Evolutionary conservation across 2,329 filamentous ascomycete genomes (phyloP).

Genomic region (Metarhizium humberi): DNA sequence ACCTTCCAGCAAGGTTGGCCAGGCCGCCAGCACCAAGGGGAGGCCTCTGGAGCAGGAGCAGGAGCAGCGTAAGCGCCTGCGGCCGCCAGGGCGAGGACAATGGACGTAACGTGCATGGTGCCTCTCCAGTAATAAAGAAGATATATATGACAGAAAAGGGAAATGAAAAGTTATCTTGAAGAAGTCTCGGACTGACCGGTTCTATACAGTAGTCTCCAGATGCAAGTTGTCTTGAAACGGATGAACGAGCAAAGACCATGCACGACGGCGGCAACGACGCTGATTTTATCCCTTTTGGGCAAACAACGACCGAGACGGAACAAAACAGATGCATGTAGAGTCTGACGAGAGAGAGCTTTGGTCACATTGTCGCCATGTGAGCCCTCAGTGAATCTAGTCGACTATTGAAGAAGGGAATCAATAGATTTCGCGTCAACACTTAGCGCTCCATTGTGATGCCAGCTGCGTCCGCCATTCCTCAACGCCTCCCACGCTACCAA

Average conservation of each 20-base stretch:
- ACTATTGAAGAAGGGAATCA: background rate
- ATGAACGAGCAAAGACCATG: background rate
- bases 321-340: background rate
- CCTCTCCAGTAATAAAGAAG: constrained; percentile 4
- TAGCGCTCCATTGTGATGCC: background rate
- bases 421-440: background rate
- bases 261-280: background rate
- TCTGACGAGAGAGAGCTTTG: background rate
- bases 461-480: too few species aligned
- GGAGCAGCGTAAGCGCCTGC: constrained; percentile 24
- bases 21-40: constrained; percentile 16
- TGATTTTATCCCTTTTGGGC: background rate
- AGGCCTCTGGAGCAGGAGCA: constrained; percentile 2
- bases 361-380: background rate
- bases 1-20: constrained; percentile 27
- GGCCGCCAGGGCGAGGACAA: constrained; percentile 29
- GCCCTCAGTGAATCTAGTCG: background rate
- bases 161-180: background rate
- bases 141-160: background rate
- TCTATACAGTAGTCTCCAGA: background rate
- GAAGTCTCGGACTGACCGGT: background rate
- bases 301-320: background rate
- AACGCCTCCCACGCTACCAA: background rate
- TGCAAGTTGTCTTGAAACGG: background rate
- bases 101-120: constrained; percentile 9